These are phyloP conservation scores for Parathielavia hyrcaniae DNA, from an alignment of 495 filamentous ascomycete species.

Conservation along the genomic window DNA sequence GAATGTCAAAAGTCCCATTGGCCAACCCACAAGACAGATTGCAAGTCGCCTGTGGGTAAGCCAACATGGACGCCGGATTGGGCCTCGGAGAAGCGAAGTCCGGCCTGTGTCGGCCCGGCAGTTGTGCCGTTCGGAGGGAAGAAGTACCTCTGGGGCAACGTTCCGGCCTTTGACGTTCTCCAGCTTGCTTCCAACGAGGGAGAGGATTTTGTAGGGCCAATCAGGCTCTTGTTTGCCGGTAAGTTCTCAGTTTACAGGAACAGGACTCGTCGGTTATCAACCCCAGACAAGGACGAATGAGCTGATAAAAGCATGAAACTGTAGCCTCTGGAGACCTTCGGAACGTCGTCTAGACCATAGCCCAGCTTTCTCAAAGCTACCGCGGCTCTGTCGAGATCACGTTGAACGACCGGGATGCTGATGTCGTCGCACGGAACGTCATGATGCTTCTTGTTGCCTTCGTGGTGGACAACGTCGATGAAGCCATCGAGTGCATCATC, in stretches of 20 bases:
- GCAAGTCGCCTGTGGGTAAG: conserved; percentile 31
- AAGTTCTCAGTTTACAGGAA: not conserved
- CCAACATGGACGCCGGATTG: conserved; percentile 1
- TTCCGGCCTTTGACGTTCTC: not conserved
- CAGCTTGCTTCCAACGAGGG: not conserved
- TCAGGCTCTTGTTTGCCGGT: conserved; percentile 3
- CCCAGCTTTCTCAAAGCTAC: conserved; percentile 31
- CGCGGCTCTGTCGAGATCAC: conserved; percentile 21
- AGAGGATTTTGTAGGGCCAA: not conserved
- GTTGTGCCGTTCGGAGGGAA: not conserved
- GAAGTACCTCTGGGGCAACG: conserved; percentile 1
- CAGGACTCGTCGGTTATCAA: too few relatives aligned
- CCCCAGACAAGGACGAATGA: not conserved
- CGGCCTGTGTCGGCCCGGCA: not conserved
- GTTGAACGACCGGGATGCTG: conserved; percentile 42
- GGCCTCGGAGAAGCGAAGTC: not conserved
- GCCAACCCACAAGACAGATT: conserved; percentile 31
- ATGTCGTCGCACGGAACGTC: conserved; percentile 41
- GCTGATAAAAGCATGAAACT: conserved; percentile 22
- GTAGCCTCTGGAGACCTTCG: conserved; percentile 46
- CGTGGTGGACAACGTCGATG: not conserved
- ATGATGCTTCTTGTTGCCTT: conserved; percentile 41
- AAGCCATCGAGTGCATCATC: conserved; percentile 11
- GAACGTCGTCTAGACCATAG: conserved; percentile 40
- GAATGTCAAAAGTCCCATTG: conserved; percentile 36